Evolutionary conservation across 2,329 filamentous ascomycete genomes (phyloP).

Genomic region (Colletotrichum ledebouriae): DNA sequence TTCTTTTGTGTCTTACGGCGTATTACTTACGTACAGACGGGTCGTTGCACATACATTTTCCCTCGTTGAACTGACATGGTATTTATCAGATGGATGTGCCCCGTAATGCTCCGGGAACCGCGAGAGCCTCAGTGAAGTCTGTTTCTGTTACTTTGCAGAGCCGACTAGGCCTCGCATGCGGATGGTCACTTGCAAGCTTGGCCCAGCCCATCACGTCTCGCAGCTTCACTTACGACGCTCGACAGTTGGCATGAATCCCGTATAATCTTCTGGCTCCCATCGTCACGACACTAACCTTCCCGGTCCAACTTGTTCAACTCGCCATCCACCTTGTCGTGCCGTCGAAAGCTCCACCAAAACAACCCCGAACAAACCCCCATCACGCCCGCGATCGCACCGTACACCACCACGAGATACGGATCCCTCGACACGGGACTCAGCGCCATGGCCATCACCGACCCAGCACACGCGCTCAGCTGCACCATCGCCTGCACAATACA

Average conservation of each 20-base stretch:
- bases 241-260: no score
- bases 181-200: no score
- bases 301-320: not conserved
- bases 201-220: no score
- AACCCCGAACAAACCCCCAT: constrained; percentile 18
- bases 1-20: constrained; percentile 1
- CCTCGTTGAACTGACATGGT: not conserved
- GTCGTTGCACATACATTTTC: constrained; percentile 20
- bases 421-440: constrained; percentile 4
- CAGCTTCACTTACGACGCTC: no score
- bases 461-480: constrained; percentile 43
- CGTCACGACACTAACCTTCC: not conserved
- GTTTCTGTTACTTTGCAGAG: no score
- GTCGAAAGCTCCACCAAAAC: constrained; percentile 8
- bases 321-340: constrained; percentile 5
- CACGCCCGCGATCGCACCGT: not conserved
- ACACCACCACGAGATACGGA: constrained; percentile 1
- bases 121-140: no score
- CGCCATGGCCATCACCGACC: constrained; percentile 10
- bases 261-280: no score
- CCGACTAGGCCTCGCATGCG: no score
- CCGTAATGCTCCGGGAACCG: no score
- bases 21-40: constrained; percentile 16
- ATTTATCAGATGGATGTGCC: no score
- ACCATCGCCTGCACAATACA: constrained; percentile 49